Base-by-base conservation (phyloP, 257 asterid genomes). In the Scutellaria minor region DNA sequence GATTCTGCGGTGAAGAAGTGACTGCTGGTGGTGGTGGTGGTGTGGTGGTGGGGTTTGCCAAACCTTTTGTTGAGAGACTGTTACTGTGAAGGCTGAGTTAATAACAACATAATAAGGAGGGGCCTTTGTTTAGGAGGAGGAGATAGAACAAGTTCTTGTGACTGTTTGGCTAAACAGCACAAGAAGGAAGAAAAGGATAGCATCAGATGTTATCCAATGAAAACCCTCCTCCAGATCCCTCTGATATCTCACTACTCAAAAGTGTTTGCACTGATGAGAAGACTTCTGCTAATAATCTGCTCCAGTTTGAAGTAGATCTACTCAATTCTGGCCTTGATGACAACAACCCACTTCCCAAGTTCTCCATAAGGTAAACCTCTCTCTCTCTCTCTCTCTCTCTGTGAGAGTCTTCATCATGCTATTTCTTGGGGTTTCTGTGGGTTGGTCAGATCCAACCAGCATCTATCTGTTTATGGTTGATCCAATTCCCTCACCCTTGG, bases 201-300 rank as follows among this genome's bases (percentile, higher is more conserved):
- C 82, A 81, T 89, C 98, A 93, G 97, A 91, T 91, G 97, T 89
- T 89, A 91, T 89, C 96, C 93, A 83, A 78, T 93, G 97, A 86
- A 86, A 85, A 88, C 84, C 89, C 89, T 79, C 96, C 91, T 83
- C 85, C 86, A 88, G 97, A 87, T 93, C 92, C 80, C 83, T 57
- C 74, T 54, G 86, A 81, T 82, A 83, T 79, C 84, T 72, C 95
- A 64, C 92, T 78, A 74, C 83, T 75, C 71, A 85, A 82, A 66
- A 84, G 77, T 71, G 59, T 9, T 40, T 64, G 75, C 67, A 76
- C 80, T 77, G 79, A 85, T 83, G 94, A 85, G 53, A 84, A 69
- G 78, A 76, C 72, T 84, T 75, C 79, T 80, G 85, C 70, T 83
- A 70, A 82, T 78, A 73, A 71, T 35, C 78, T 75, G 65, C 75